These are phyloP conservation scores for Coemansia sp. DNA, from an alignment of 192 early-diverging fungal genomes.

Conservation along the genomic window DNA sequence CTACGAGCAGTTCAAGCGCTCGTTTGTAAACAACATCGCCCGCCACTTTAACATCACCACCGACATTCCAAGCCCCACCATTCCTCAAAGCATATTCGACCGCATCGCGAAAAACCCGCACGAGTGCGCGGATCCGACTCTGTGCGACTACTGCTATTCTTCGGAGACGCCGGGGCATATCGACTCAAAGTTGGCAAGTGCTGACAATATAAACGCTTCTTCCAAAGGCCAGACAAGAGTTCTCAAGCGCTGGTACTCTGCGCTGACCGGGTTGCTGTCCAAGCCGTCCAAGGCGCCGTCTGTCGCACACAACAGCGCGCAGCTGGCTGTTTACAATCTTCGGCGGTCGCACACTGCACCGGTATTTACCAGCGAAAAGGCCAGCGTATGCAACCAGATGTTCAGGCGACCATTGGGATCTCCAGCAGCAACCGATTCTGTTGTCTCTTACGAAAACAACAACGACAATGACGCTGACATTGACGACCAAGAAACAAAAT, in stretches of 20 bases:
- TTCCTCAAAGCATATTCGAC: constrained; percentile 41
- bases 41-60: constrained; percentile 45
- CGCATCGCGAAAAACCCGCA: constrained; percentile 15
- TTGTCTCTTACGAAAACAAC: not conserved
- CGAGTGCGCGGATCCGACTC: not conserved
- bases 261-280: constrained; percentile 13
- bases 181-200: not conserved
- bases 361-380: constrained; percentile 11
- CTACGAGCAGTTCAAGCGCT: constrained; percentile 42
- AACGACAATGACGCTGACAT: not conserved
- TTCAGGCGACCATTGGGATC: constrained; percentile 15
- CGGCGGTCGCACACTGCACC: constrained; percentile 44
- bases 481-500: not conserved
- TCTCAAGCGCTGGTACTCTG: constrained; percentile 34
- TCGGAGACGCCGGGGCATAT: not conserved
- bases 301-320: not conserved
- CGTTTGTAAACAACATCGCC: constrained; percentile 26
- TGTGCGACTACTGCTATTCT: constrained; percentile 1
- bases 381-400: constrained; percentile 24
- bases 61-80: constrained; percentile 49
- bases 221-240: not conserved
- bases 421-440: not conserved
- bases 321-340: not conserved
- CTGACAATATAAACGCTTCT: not conserved
- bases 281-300: not conserved